phyloP scores from a whole-genome alignment of 805 yeast species.

The Vanderwaltozyma polyspora region DNA sequence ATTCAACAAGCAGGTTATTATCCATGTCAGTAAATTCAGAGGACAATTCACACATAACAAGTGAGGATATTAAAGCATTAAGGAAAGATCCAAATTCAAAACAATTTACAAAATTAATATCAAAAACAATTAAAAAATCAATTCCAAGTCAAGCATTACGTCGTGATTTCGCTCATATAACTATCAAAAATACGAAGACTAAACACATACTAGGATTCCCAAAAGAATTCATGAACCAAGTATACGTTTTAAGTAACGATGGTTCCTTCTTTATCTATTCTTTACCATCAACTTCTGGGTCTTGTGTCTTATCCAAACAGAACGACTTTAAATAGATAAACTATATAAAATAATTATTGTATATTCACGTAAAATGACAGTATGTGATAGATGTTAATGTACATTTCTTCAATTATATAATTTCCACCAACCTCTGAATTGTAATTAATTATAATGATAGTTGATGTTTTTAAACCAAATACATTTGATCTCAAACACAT shows the following conservation, averaged over 20 bases:
- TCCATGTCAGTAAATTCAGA: not conserved
- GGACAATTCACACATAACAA: not conserved
- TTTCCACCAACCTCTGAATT: no score
- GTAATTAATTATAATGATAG: no score
- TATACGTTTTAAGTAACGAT: slow-evolving; percentile 22
- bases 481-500: no score
- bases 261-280: slow-evolving; percentile 20
- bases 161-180: slow-evolving; percentile 23
- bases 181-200: not conserved
- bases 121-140: slow-evolving; percentile 19
- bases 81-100: slow-evolving; percentile 8
- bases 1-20: slow-evolving; percentile 21
- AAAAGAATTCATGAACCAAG: slow-evolving; percentile 21
- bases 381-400: no score
- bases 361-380: no score
- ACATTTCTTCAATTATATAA: no score
- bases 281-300: slow-evolving; percentile 19
- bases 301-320: slow-evolving; percentile 22
- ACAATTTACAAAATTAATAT: slow-evolving; percentile 16
- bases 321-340: not conserved
- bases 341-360: not conserved
- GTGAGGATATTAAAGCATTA: not conserved
- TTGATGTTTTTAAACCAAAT: no score
- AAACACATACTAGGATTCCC: slow-evolving; percentile 19
- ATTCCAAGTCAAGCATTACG: slow-evolving; percentile 22